These are phyloP conservation scores for Geotrichum reessii DNA, from an alignment of 1,139 yeast species.

Conservation along the genomic window DNA sequence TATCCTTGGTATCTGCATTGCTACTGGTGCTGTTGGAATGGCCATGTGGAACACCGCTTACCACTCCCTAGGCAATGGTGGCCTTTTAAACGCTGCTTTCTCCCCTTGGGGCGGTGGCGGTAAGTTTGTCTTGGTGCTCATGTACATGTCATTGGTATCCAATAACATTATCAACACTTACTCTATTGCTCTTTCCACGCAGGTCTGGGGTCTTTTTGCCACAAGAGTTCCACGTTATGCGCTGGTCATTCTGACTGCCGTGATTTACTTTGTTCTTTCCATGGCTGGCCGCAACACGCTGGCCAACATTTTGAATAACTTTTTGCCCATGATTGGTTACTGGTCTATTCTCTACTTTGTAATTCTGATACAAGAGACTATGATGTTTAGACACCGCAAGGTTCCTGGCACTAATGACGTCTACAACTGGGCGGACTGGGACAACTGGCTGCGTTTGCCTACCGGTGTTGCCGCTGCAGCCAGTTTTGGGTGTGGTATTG, in stretches of 20 bases:
- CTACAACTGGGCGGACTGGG: constrained; percentile 58
- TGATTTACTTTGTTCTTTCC: constrained; percentile 50
- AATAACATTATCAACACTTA: constrained; percentile 78
- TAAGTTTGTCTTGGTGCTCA: constrained; percentile 61
- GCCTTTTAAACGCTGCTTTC: constrained; percentile 62
- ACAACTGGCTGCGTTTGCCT: constrained; percentile 50
- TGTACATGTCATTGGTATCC: constrained; percentile 69
- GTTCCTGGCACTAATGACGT: constrained; percentile 25
- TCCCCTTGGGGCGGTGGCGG: constrained; percentile 76
- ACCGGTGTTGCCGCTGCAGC: constrained; percentile 59
- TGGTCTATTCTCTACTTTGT: constrained; percentile 85
- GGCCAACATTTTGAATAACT: constrained; percentile 72
- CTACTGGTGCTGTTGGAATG: constrained; percentile 56
- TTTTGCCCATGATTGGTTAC: constrained; percentile 90
- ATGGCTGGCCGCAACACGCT: constrained; percentile 70
- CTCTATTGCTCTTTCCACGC: constrained; percentile 77
- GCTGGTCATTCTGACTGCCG: constrained; percentile 63
- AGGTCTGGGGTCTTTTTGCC: constrained; percentile 57
- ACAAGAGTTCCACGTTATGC: constrained; percentile 74
- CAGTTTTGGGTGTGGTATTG: constrained; percentile 58
- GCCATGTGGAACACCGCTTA: constrained; percentile 59
- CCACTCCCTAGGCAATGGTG: constrained; percentile 65
- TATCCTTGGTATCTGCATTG: constrained; percentile 63
- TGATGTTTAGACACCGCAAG: constrained; percentile 54
- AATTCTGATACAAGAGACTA: constrained; percentile 66